Percentiles rank a stretch among this genome's conserved stretches.
Conservation (phyloP, 345 rosid genomes). For the Theobroma cacao region DNA sequence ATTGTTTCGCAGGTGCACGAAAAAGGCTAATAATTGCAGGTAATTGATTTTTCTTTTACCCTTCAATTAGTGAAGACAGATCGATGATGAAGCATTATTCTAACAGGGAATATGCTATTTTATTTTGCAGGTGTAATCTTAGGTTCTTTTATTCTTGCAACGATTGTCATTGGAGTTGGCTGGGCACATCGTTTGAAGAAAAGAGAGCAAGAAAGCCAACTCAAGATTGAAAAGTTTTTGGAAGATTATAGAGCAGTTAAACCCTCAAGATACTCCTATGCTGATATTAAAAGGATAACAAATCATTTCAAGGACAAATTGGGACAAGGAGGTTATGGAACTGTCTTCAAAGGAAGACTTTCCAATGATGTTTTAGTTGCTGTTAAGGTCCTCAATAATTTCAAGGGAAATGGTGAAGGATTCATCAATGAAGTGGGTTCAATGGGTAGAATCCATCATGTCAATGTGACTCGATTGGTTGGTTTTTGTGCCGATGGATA, state of each 20-base stretch:
- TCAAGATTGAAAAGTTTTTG: conserved; percentile 17
- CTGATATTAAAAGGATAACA: conserved; percentile 3
- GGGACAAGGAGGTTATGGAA: conserved; percentile 30
- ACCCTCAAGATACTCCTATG: conserved; percentile 18
- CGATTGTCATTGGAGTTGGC: not conserved
- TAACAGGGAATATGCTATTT: not conserved
- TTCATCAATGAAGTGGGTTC: conserved; percentile 27
- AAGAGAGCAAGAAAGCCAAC: not conserved
- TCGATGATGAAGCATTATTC: not conserved
- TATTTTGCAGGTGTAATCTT: not conserved
- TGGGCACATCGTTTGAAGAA: not conserved
- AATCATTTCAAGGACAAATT: conserved; percentile 10
- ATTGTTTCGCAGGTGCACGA: not conserved
- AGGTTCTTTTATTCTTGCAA: not conserved
- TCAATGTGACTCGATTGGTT: conserved; percentile 16
- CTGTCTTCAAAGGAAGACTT: conserved; percentile 26
- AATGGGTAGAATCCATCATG: conserved; percentile 19
- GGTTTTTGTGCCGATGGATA: conserved; percentile 20
- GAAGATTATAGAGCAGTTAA: conserved; percentile 19
- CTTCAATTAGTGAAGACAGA: too few species aligned
- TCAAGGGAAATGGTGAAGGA: conserved; percentile 16
- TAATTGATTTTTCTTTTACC: not conserved
- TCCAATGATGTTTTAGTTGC: conserved; percentile 20
- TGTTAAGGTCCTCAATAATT: conserved; percentile 24
- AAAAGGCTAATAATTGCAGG: not conserved